These are phyloP conservation scores for Boletellus emodensis DNA, from an alignment of 768 basidiomycete species.

Conservation along the genomic window DNA sequence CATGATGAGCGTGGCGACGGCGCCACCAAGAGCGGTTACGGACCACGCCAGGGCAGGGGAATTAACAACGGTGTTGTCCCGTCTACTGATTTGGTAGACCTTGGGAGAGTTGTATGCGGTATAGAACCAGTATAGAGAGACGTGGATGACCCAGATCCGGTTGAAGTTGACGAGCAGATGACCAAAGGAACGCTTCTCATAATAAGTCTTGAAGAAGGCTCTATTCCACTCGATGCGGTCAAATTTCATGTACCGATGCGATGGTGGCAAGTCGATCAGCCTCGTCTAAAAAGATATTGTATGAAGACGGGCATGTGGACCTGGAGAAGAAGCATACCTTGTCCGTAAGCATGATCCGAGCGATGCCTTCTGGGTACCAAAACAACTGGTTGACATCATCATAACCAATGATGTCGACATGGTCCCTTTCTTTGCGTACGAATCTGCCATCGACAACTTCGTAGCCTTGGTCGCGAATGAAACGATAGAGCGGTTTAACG, in stretches of 20 bases:
- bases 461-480: slow-evolving; percentile 96
- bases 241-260: slow-evolving; percentile 95
- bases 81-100: slow-evolving; percentile 56
- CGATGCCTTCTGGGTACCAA: slow-evolving; percentile 99
- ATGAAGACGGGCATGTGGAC: not conserved
- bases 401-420: slow-evolving; percentile 93
- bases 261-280: slow-evolving; percentile 84
- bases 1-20: slow-evolving; percentile 96
- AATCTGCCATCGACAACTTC: slow-evolving; percentile 95
- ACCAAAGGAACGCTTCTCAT: slow-evolving; percentile 93
- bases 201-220: slow-evolving; percentile 99
- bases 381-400: slow-evolving; percentile 99
- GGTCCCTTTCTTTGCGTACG: slow-evolving; percentile 88
- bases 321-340: slow-evolving; percentile 51
- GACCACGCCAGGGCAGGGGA: slow-evolving; percentile 87
- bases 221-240: slow-evolving; percentile 95
- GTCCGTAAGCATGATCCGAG: slow-evolving; percentile 82
- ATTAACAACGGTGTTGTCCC: slow-evolving; percentile 41
- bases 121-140: slow-evolving; percentile 94
- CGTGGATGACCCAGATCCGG: slow-evolving; percentile 97
- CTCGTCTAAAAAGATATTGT: slow-evolving; percentile 53
- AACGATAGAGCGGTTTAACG: slow-evolving; percentile 91
- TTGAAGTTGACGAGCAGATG: slow-evolving; percentile 99
- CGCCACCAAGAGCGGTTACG: slow-evolving; percentile 90
- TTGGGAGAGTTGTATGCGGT: slow-evolving; percentile 90